These are phyloP conservation scores for Cercospora sesami DNA, from an alignment of 2,329 filamentous ascomycete genomes.

Conservation along the genomic window DNA sequence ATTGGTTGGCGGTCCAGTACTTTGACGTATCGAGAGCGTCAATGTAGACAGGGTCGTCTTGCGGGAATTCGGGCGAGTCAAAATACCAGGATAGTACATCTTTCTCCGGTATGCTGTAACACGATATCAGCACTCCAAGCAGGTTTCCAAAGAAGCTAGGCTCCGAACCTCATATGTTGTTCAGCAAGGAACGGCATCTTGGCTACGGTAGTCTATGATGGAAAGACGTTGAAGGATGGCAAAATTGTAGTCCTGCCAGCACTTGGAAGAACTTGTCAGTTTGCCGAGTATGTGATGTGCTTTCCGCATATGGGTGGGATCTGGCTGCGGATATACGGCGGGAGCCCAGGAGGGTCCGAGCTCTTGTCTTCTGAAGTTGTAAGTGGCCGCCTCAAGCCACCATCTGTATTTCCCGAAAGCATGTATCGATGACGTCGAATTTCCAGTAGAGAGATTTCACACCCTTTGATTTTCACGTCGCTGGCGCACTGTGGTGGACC, in stretches of 20 bases:
- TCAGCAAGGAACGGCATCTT: background rate
- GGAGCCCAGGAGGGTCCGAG: background rate
- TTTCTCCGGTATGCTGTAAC: background rate
- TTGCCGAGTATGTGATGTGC: background rate
- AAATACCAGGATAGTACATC: conserved; percentile 50
- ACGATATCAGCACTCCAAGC: background rate
- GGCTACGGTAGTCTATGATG: background rate
- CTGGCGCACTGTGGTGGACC: background rate
- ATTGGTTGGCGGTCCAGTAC: conserved; percentile 48
- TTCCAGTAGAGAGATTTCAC: background rate
- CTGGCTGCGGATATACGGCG: background rate
- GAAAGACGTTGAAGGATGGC: background rate
- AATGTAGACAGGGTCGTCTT: conserved; percentile 52
- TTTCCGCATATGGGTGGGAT: background rate
- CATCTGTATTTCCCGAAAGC: background rate
- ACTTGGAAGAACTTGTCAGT: background rate
- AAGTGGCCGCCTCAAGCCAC: background rate
- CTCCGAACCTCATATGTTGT: background rate
- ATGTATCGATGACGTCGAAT: background rate
- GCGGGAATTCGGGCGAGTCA: conserved; percentile 48
- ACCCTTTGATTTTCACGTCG: background rate
- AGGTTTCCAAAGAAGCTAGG: background rate
- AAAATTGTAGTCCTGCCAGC: background rate
- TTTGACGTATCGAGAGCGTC: conserved; percentile 43
- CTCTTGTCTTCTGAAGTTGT: background rate